A percentile compares a stretch with the other conserved stretches of the same genome.
These are phyloP conservation scores for Fusarium nelsonii DNA, from an alignment of 2,329 filamentous ascomycete genomes.

Conservation along the genomic window DNA sequence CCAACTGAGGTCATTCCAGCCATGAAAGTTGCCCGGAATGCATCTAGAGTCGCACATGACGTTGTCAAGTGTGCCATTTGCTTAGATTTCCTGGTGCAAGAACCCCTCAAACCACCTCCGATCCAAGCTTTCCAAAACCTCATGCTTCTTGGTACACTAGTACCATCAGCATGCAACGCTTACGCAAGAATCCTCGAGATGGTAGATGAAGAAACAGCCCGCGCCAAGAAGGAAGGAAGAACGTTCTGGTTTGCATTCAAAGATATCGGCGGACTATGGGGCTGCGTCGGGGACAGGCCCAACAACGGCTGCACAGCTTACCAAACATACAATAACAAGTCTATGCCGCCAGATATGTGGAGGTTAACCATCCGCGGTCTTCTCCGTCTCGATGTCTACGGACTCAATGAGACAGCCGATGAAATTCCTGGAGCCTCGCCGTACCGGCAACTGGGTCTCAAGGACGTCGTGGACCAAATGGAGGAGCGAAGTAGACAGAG, in stretches of 20 bases:
- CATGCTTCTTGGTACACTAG: conserved; percentile 69
- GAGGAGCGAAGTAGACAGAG: conserved; percentile 62
- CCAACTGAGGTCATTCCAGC: conserved; percentile 60
- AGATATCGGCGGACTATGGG: conserved; percentile 65
- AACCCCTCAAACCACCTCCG: conserved; percentile 53
- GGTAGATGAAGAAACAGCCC: conserved; percentile 64
- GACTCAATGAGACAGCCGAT: conserved; percentile 52
- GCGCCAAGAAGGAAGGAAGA: conserved; percentile 58
- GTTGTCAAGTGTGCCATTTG: conserved; percentile 65
- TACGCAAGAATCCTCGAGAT: conserved; percentile 67
- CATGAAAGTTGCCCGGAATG: conserved; percentile 62
- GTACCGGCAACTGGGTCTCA: conserved; percentile 62
- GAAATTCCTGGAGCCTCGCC: conserved; percentile 24
- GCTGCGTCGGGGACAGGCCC: conserved; percentile 47
- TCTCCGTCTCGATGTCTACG: conserved; percentile 69
- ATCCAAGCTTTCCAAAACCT: conserved; percentile 68
- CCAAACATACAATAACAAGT: conserved; percentile 55
- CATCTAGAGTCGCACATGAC: conserved; percentile 63
- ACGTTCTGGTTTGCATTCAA: conserved; percentile 60
- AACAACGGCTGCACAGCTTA: conserved; percentile 45
- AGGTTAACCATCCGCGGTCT: conserved; percentile 65
- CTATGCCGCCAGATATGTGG: conserved; percentile 67
- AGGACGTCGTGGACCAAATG: conserved; percentile 66
- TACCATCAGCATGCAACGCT: conserved; percentile 69
- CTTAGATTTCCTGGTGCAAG: conserved; percentile 55